These are phyloP conservation scores for Aspergillus nidulans DNA, from an alignment of 495 filamentous ascomycete genomes.

Conservation along the genomic window DNA sequence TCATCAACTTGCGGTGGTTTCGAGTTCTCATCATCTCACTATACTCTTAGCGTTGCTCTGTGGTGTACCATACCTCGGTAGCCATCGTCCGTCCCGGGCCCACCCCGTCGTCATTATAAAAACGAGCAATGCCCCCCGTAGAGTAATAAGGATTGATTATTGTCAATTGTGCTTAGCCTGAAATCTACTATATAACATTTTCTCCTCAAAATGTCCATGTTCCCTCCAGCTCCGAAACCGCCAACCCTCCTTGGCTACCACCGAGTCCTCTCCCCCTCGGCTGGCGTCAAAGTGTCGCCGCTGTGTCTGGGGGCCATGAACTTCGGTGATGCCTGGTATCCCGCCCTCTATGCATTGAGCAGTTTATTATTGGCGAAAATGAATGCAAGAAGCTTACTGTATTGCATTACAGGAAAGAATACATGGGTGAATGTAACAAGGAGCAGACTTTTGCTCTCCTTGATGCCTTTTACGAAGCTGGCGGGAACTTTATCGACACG, in stretches of 20 bases:
- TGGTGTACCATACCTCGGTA: background rate
- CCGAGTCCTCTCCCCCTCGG: conserved; percentile 54
- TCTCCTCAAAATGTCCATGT: conserved; percentile 1
- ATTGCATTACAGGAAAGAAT: conserved; percentile 39
- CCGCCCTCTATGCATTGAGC: background rate
- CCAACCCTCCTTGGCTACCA: conserved; percentile 19
- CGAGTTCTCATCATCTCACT: background rate
- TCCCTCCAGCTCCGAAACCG: conserved; percentile 7
- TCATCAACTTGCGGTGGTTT: background rate
- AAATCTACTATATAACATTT: no score
- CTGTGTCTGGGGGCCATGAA: conserved; percentile 60
- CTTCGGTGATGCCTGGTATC: conserved; percentile 52
- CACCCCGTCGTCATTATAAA: background rate
- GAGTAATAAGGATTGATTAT: no score
- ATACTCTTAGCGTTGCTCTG: background rate
- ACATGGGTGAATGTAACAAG: conserved; percentile 34
- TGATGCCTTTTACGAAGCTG: conserved; percentile 45
- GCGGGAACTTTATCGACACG: conserved; percentile 54
- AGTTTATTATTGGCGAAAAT: background rate
- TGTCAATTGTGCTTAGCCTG: no score
- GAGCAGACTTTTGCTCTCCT: conserved; percentile 45
- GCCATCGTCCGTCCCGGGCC: background rate
- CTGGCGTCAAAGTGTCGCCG: conserved; percentile 58
- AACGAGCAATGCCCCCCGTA: background rate
- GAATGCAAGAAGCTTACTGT: background rate